Conservation (phyloP, 495 filamentous ascomycete species). For the Aspergillus sparsus region DNA sequence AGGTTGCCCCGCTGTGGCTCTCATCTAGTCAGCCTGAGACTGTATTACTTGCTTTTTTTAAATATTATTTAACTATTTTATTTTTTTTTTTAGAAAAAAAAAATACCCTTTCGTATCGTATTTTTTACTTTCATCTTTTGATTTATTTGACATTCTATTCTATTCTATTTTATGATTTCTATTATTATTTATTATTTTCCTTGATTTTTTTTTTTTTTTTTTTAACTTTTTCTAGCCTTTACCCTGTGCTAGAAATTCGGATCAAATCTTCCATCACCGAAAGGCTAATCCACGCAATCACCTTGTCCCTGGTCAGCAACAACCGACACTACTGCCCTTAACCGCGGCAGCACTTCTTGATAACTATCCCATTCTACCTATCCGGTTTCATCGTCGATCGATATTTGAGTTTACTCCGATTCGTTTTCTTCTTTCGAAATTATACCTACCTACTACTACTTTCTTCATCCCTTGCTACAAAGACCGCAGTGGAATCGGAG, state of each 20-base stretch:
- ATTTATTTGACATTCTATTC: not conserved
- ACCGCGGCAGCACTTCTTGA: slow-evolving; percentile 7
- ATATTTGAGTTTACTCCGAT: slow-evolving; percentile 3
- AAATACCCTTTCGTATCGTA: not conserved
- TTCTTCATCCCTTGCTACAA: slow-evolving; percentile 3
- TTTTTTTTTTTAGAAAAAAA: slow-evolving; percentile 1
- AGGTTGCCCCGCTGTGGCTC: slow-evolving; percentile 23
- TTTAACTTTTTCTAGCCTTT: slow-evolving; percentile 7
- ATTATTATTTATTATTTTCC: not conserved
- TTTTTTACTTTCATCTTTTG: not conserved
- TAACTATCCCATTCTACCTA: slow-evolving; percentile 1
- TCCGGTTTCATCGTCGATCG: slow-evolving; percentile 10
- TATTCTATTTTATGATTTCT: not conserved
- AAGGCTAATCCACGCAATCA: slow-evolving; percentile 18
- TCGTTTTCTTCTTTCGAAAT: slow-evolving; percentile 11
- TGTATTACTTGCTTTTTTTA: not conserved
- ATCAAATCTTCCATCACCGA: slow-evolving; percentile 10
- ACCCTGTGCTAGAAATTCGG: not conserved
- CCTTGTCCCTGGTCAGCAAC: slow-evolving; percentile 5
- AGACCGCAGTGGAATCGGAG: not conserved
- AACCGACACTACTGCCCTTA: slow-evolving; percentile 8
- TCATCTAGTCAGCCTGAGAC: slow-evolving; percentile 13
- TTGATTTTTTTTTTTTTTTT: slow-evolving; percentile 8
- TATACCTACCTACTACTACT: not conserved
- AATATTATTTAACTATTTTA: not conserved